Evolutionary conservation across 2,329 filamentous ascomycete genomes (phyloP).

Genomic region (Sporothrix sp.): DNA sequence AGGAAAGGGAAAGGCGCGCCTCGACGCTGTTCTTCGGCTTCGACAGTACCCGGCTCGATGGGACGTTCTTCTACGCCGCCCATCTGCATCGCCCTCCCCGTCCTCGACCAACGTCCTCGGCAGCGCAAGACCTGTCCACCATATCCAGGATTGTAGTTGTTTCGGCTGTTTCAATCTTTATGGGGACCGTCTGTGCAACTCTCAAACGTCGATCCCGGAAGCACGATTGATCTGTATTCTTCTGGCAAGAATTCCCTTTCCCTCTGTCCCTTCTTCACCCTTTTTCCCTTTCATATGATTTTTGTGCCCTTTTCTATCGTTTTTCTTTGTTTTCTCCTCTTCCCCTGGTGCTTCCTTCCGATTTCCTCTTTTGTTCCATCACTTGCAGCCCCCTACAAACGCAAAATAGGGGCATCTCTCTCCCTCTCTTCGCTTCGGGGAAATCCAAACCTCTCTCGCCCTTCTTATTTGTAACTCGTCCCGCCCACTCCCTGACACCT

Average conservation of each 20-base stretch:
- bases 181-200: constrained; percentile 29
- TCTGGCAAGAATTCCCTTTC: constrained; percentile 1
- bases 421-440: not conserved
- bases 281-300: not conserved
- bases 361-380: not conserved
- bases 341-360: not conserved
- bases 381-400: constrained; percentile 6
- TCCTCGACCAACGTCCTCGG: not conserved
- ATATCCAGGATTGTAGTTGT: constrained; percentile 26
- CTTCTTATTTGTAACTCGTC: constrained; percentile 3
- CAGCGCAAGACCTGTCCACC: constrained; percentile 13
- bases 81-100: not conserved
- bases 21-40: constrained; percentile 7
- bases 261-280: not conserved
- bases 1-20: no score
- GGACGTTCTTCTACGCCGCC: constrained; percentile 23
- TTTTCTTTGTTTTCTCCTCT: not conserved
- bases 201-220: constrained; percentile 30
- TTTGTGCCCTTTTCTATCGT: not conserved
- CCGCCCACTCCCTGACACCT: not conserved
- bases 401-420: constrained; percentile 21
- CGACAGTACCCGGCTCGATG: constrained; percentile 14
- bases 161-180: constrained; percentile 32
- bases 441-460: not conserved
- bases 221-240: constrained; percentile 20